These are phyloP conservation scores for Alternaria conjuncta DNA, from an alignment of 2,329 filamentous ascomycete genomes.

Conservation along the genomic window DNA sequence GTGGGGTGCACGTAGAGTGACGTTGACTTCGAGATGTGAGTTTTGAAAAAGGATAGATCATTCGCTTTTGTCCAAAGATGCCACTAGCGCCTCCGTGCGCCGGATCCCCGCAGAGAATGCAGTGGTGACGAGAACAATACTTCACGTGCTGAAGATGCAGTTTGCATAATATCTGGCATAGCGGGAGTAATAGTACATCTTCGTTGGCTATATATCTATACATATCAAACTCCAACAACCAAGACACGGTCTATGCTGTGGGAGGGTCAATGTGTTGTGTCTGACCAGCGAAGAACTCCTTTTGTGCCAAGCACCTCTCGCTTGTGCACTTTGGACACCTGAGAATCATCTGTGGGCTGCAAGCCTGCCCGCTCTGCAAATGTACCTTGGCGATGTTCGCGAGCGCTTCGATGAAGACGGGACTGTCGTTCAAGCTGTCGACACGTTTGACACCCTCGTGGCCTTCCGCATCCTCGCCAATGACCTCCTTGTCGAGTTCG, in stretches of 20 bases:
- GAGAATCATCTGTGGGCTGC: constrained; percentile 84
- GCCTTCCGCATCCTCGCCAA: constrained; percentile 72
- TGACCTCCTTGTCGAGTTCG: constrained; percentile 93
- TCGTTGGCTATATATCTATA: neutral
- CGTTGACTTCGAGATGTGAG: neutral
- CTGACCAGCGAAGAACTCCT: constrained; percentile 67
- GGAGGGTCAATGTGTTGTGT: constrained; percentile 31
- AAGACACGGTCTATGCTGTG: constrained; percentile 6
- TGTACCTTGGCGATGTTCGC: constrained; percentile 86
- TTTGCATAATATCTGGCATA: neutral
- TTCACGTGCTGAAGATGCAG: neutral
- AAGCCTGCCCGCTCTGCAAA: constrained; percentile 71
- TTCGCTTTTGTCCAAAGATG: neutral
- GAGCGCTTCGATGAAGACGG: constrained; percentile 86
- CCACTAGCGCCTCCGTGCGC: neutral
- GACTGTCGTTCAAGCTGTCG: constrained; percentile 90
- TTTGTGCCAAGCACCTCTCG: constrained; percentile 81
- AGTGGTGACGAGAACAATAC: neutral
- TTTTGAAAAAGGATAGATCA: neutral
- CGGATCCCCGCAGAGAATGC: neutral
- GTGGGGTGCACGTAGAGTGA: neutral
- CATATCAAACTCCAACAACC: neutral
- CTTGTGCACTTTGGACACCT: constrained; percentile 94
- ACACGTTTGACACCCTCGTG: constrained; percentile 75
- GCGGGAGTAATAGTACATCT: neutral